Evolutionary conservation across 2,329 filamentous ascomycete genomes (phyloP), one percentile per base, ranked within the genome.

Genomic region (Aplosporella prunicola): DNA sequence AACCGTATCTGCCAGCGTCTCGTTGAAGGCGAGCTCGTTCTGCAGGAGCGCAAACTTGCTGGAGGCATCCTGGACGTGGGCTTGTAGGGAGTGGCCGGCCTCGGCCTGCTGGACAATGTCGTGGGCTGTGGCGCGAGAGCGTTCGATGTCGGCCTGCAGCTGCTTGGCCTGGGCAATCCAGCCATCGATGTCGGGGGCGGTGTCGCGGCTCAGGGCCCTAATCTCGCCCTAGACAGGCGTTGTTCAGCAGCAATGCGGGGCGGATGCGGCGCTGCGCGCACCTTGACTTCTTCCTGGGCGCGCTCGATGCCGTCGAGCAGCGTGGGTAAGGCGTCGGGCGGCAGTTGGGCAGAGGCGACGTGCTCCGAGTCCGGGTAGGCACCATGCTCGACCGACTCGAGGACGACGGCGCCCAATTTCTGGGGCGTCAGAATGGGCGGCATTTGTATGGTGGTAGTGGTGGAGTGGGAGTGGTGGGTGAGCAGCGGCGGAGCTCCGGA

Each of bases 111-210:
- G 73, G 5, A 89, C 74, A 41, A 96, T 93, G 41, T 87, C 78
- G 51, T 79, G 79, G 15, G 89, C 87, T 23, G 87, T 78, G 11
- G 75, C 72, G 51, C 85, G 80, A 16, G 86, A 89, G 31, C 76
- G 74, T 50, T 84, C 76, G 46, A 95, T 89, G 53, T 95, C 89
- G 44, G 80, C 74, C 57, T 93, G 85, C 6, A 95, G 73, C 35
- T 80, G 76, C 59, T 85, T 85, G 32, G 88, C 86, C 57, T 91
- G 85, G 35, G 71, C 65, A 40, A 93, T 83, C 89, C 89, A 96
- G 35, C 79, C 74, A 53, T 86, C 82, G 34, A 94, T 81, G 51
- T 93, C 82, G 25, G 79, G 74, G 40, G 80, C 82, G 13, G 78
- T 82, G 47, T 86, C 78, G 52, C 78, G 74, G 59, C 88, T 93